Evolutionary conservation across 1,284 basidiomycete genomes (phyloP).

Genomic region (Boletus sp.): DNA sequence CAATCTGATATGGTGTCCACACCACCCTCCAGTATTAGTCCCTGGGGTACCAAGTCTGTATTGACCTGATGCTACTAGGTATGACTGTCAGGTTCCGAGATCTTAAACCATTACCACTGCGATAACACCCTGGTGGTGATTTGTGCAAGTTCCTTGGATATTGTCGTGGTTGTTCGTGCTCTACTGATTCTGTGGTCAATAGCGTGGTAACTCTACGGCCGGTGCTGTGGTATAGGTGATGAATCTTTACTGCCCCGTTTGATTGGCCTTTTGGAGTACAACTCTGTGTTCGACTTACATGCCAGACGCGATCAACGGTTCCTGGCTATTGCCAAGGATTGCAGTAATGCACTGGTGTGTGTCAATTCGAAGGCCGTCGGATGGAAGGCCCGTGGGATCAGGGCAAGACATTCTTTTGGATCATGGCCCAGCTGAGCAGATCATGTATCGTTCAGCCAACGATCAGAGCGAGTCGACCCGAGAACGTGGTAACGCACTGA

Average conservation of each 20-base stretch:
- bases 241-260: background rate
- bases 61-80: conserved; percentile 14
- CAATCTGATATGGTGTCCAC: conserved; percentile 19
- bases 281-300: background rate
- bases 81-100: conserved; percentile 18
- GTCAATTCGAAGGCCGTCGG: no score
- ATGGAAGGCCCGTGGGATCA: no score
- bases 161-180: background rate
- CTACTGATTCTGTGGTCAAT: conserved; percentile 6
- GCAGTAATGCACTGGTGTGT: no score
- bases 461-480: no score
- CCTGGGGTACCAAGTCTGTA: conserved; percentile 18
- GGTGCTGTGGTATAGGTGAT: background rate
- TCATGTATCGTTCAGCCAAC: no score
- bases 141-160: conserved; percentile 21
- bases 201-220: conserved; percentile 25
- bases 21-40: conserved; percentile 22
- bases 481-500: no score
- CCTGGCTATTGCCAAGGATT: no score
- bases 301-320: no score
- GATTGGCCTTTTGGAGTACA: background rate
- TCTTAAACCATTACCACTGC: conserved; percentile 19
- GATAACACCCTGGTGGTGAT: conserved; percentile 16
- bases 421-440: no score
- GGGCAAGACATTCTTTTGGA: no score